Evolutionary conservation across 257 asterid genomes (phyloP).

Genomic region (Paraleonurus japonicus): DNA sequence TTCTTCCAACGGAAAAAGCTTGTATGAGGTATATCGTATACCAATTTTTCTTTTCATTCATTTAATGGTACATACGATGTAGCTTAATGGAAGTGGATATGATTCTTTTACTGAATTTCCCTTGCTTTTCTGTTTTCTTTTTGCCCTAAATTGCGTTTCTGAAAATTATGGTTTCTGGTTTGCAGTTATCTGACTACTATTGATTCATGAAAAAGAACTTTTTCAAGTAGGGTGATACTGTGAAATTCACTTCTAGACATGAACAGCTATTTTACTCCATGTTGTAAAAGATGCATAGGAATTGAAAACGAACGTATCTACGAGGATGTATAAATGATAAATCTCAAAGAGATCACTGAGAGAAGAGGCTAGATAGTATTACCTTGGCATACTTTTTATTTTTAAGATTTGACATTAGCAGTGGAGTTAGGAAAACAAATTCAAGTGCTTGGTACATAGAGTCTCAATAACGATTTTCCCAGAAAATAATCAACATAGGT

Average conservation of each 20-base stretch:
- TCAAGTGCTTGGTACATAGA: background rate
- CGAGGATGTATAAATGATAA: background rate
- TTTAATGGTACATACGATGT: background rate
- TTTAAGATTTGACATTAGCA: background rate
- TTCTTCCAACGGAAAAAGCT: slow-evolving; percentile 53
- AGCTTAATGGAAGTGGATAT: background rate
- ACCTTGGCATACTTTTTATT: background rate
- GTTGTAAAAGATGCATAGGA: background rate
- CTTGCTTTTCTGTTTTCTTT: background rate
- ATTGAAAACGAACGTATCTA: background rate
- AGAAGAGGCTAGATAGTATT: background rate
- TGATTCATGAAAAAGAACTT: background rate
- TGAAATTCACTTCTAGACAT: background rate
- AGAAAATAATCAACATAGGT: background rate
- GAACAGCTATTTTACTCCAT: background rate
- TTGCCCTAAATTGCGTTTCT: slow-evolving; percentile 18
- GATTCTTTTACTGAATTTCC: background rate
- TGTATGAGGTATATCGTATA: slow-evolving; percentile 58
- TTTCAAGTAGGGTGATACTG: background rate
- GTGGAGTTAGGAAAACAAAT: background rate
- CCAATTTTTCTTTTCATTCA: background rate
- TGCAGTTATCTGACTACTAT: background rate
- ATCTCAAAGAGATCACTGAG: background rate
- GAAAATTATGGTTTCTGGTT: background rate
- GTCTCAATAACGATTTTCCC: background rate